These are phyloP conservation scores for Komagataella pseudopastoris DNA, from an alignment of 805 yeast genomes.

Conservation along the genomic window DNA sequence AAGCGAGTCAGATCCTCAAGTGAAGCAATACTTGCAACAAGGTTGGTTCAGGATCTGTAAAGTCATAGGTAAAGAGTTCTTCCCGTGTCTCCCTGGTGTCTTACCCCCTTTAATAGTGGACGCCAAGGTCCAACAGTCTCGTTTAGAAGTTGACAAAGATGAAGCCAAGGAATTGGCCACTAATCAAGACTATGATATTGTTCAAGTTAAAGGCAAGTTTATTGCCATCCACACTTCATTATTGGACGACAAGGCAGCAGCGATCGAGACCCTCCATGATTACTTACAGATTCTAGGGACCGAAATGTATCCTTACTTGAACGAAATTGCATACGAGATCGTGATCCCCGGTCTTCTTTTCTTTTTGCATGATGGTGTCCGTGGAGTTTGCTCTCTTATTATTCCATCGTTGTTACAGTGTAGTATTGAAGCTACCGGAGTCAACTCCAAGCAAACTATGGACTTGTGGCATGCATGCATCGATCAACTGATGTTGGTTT, in stretches of 20 bases:
- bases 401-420: conserved; percentile 67
- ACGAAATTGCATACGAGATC: conserved; percentile 63
- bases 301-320: conserved; percentile 72
- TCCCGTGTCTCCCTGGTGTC: conserved; percentile 73
- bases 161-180: conserved; percentile 70
- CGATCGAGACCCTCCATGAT: conserved; percentile 74
- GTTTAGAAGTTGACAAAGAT: conserved; percentile 79
- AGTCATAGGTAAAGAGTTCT: conserved; percentile 71
- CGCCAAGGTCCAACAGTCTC: conserved; percentile 84
- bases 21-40: conserved; percentile 75
- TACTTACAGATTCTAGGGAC: conserved; percentile 79
- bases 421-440: conserved; percentile 40
- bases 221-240: conserved; percentile 90
- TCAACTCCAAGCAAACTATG: conserved; percentile 39
- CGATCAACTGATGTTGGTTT: conserved; percentile 50
- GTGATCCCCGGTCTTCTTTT: conserved; percentile 84
- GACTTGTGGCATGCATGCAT: conserved; percentile 63
- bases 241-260: conserved; percentile 88
- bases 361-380: conserved; percentile 86
- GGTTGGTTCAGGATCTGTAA: conserved; percentile 95
- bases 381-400: conserved; percentile 79
- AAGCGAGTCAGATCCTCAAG: conserved; percentile 71
- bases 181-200: conserved; percentile 92
- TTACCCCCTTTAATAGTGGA: conserved; percentile 79
- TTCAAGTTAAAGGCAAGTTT: conserved; percentile 81